These are phyloP conservation scores for Aspergillus calidoustus DNA, from an alignment of 2,329 filamentous ascomycete species.

Conservation along the genomic window DNA sequence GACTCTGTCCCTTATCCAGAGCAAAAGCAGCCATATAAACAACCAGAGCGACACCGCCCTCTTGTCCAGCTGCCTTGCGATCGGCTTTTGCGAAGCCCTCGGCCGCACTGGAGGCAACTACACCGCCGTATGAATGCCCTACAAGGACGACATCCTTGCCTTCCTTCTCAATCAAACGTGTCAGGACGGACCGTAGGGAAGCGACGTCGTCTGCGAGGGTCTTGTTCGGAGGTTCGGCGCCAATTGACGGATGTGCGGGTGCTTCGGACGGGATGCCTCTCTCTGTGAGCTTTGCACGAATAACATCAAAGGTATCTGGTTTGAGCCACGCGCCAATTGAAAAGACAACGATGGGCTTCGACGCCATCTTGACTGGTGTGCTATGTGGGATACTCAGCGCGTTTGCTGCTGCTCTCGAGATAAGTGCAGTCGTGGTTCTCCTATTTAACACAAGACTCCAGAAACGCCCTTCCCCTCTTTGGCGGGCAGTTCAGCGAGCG, in stretches of 20 bases:
- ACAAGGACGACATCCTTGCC: slow-evolving; percentile 34
- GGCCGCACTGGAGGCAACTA: slow-evolving; percentile 35
- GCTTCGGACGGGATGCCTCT: slow-evolving; percentile 40
- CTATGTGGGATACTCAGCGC: not conserved
- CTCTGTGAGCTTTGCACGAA: slow-evolving; percentile 35
- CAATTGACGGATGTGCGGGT: slow-evolving; percentile 35
- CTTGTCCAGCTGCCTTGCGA: slow-evolving; percentile 30
- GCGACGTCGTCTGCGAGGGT: slow-evolving; percentile 42
- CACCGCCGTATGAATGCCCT: slow-evolving; percentile 42
- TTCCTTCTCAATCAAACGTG: slow-evolving; percentile 32
- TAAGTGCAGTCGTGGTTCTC: not conserved
- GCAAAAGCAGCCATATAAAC: slow-evolving; percentile 44
- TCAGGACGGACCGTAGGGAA: slow-evolving; percentile 25
- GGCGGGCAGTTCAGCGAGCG: not conserved
- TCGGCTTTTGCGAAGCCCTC: slow-evolving; percentile 31
- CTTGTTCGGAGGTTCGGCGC: slow-evolving; percentile 37
- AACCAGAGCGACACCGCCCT: slow-evolving; percentile 35
- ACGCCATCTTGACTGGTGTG: not conserved
- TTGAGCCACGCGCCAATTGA: slow-evolving; percentile 48
- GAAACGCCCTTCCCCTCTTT: not conserved
- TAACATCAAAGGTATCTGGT: slow-evolving; percentile 35
- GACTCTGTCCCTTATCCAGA: slow-evolving; percentile 38
- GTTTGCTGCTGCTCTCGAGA: not conserved
- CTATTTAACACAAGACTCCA: not conserved
- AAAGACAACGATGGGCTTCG: slow-evolving; percentile 40